phyloP scores from a whole-genome alignment of 805 yeast species.

The Grigorovia yakushimaensis region DNA sequence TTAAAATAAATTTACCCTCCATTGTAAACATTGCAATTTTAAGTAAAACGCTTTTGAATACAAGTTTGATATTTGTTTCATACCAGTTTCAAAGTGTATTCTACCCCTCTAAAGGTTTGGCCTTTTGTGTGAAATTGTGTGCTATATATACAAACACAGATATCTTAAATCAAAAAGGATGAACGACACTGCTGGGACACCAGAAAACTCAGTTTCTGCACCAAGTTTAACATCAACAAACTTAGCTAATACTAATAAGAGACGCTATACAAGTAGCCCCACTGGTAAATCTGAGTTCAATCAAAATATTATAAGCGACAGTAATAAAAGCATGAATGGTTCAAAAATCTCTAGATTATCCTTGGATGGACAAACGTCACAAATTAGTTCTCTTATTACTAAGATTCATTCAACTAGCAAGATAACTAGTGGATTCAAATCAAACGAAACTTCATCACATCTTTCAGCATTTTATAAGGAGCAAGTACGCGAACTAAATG shows the following conservation, averaged over 20 bases:
- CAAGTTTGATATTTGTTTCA: not conserved
- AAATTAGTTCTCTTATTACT: slow-evolving; percentile 1
- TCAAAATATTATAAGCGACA: not conserved
- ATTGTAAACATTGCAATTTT: not conserved
- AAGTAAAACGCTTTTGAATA: not conserved
- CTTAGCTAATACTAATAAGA: slow-evolving; percentile 1
- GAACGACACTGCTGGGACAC: not conserved
- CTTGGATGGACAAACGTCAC: slow-evolving; percentile 2
- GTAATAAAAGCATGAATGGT: not conserved
- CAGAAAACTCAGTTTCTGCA: not conserved
- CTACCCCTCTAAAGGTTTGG: not conserved
- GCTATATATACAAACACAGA: no score
- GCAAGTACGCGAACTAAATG: slow-evolving; percentile 23
- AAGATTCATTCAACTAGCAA: not conserved
- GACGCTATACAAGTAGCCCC: slow-evolving; percentile 10
- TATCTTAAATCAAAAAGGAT: not conserved
- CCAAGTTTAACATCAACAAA: not conserved
- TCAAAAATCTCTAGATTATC: slow-evolving; percentile 1
- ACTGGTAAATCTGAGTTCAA: not conserved
- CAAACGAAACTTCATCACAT: slow-evolving; percentile 5
- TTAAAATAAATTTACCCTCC: not conserved
- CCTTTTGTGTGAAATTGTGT: not conserved
- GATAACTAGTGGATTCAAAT: not conserved
- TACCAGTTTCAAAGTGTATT: not conserved
- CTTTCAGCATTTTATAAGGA: slow-evolving; percentile 26